A percentile compares a stretch with the other conserved stretches of the same genome.
Evolutionary conservation across 2,329 filamentous ascomycete species (phyloP).

Genomic region (Aspergillus bombycis): DNA sequence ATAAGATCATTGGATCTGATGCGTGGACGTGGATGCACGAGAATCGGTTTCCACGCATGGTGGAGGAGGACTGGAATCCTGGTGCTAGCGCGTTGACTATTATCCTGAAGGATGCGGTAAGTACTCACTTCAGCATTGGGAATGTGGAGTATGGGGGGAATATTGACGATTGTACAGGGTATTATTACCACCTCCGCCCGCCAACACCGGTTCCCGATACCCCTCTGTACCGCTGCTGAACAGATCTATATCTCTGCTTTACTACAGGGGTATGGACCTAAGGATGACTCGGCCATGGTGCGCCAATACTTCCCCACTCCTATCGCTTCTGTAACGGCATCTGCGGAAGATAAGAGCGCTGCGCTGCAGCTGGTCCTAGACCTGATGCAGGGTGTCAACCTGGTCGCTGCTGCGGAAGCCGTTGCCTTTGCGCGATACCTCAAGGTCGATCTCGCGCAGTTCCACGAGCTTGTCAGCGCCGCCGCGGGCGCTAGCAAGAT

Average conservation of each 20-base stretch:
- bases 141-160: not conserved
- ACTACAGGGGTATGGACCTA: constrained; percentile 57
- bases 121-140: not conserved
- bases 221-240: constrained; percentile 65
- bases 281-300: constrained; percentile 61
- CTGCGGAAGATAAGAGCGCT: constrained; percentile 35
- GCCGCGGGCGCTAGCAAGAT: constrained; percentile 52
- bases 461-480: constrained; percentile 51
- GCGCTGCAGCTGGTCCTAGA: constrained; percentile 47
- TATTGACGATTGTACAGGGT: constrained; percentile 36
- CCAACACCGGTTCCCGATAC: constrained; percentile 60
- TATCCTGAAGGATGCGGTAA: constrained; percentile 60
- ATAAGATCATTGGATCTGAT: constrained; percentile 51
- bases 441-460: constrained; percentile 48
- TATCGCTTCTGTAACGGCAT: constrained; percentile 42
- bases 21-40: constrained; percentile 66
- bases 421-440: constrained; percentile 52
- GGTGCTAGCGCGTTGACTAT: constrained; percentile 63
- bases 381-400: constrained; percentile 51
- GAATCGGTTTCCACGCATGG: constrained; percentile 60
- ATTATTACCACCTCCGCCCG: constrained; percentile 71
- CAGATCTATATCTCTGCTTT: constrained; percentile 66
- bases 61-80: constrained; percentile 56
- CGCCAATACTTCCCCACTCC: constrained; percentile 54
- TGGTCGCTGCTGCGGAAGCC: constrained; percentile 53